These are phyloP conservation scores for Populus tremula DNA, from an alignment of 345 rosid species.

Conservation along the genomic window DNA sequence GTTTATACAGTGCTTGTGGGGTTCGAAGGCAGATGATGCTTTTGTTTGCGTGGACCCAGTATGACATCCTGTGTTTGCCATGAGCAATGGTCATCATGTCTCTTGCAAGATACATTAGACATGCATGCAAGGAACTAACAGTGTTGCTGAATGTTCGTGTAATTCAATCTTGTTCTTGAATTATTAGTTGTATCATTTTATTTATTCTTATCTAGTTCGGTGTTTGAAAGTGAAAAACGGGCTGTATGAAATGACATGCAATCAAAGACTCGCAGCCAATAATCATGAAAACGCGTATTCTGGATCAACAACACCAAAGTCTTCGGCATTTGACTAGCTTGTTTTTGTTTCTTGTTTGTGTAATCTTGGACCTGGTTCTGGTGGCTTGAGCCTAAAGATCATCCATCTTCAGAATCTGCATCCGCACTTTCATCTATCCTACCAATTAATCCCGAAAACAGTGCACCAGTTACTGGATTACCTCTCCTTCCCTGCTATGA, in stretches of 20 bases:
- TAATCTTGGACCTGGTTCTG: not conserved
- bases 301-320: not conserved
- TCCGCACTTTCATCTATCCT: not conserved
- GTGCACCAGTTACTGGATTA: too few relatives aligned
- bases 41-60: not conserved
- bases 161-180: not conserved
- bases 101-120: not conserved
- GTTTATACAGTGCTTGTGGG: not conserved
- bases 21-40: not conserved
- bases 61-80: not conserved
- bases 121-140: not conserved
- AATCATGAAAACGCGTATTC: not conserved
- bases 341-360: not conserved
- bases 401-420: not conserved
- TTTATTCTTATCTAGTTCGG: not conserved
- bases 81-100: not conserved
- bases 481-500: too few relatives aligned
- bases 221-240: not conserved
- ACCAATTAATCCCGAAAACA: too few relatives aligned
- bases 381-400: not conserved
- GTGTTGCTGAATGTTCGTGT: not conserved
- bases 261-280: not conserved
- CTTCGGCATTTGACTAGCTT: not conserved
- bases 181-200: not conserved
- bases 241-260: not conserved